Base-by-base conservation (phyloP, 805 yeast genomes). In the Isabelozyma rhagii region DNA sequence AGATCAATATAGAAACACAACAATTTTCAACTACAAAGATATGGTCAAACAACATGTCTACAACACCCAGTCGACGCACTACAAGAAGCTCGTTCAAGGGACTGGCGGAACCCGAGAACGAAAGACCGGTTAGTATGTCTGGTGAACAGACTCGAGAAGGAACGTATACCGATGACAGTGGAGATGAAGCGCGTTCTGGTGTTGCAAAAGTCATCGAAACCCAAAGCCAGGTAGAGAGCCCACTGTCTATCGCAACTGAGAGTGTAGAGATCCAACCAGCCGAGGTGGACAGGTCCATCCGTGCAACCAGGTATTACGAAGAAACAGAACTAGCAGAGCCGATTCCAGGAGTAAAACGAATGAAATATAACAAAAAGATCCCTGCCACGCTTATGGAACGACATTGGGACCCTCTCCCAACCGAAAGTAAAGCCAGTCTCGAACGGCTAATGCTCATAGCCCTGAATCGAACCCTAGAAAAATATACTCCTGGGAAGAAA, bases 371-470 rank as follows among this genome's bases (percentile, higher is more conserved):
- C 38, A 49, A 52, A 40, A 48, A 50, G 40, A 53, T 68, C 1
- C 54, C 68, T 6, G 66, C 64, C 1, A 62, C 55, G 39, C 15
- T 63, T 3, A 66, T 68, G 10, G 70, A 67, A 21, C 51, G 51
- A 36, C 54, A 63, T 14, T 69, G 74, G 74, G 64, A 62, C 46
- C 64, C 67, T 1, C 46, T 69, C 13, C 63, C 60, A 39, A 41
- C 47, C 4, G 39, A 47, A 4, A 50, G 56, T 1, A 10, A 51
- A 6, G 44, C 42, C 13, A 59, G 65, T 1, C 44, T 68, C 8
- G 61, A 59, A 18, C 56, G 58, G 34, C 60, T 69, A 9, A 48
- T 69, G 28, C 55, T 61, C 13, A 61, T 68, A 29, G 58, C 64
- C n/a, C 49, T 68, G 8, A 55, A 54, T 25, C 62, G 60, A 47